phyloP scores from a whole-genome alignment of 208 protist genomes.

The Tetramitus jugosus region DNA sequence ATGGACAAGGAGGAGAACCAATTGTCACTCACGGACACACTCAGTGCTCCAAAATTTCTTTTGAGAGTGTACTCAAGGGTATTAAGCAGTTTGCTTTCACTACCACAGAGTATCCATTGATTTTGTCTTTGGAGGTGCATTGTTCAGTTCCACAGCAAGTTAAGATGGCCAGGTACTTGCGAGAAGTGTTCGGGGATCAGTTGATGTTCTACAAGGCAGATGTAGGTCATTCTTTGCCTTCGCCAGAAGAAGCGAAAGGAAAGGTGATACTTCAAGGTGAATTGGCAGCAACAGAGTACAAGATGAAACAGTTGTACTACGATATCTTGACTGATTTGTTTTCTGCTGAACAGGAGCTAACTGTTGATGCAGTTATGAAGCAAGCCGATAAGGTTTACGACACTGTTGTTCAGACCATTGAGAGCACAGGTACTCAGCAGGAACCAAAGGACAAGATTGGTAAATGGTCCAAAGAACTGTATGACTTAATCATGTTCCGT shows the following conservation, averaged over 20 bases:
- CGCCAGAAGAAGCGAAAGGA: not conserved
- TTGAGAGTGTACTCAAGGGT: conserved; percentile 46
- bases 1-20: conserved; percentile 54
- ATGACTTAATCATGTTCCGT: not conserved
- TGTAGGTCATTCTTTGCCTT: not conserved
- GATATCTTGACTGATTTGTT: not conserved
- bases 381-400: not conserved
- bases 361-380: not conserved
- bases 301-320: not conserved
- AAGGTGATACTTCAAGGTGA: conserved; percentile 1
- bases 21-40: conserved; percentile 71
- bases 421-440: not conserved
- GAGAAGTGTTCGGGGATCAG: conserved; percentile 43
- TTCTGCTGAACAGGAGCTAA: not conserved
- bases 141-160: conserved; percentile 51
- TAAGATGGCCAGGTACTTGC: conserved; percentile 58
- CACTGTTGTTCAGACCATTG: not conserved
- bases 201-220: not conserved
- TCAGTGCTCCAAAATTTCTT: conserved; percentile 55
- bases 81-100: conserved; percentile 60
- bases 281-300: not conserved
- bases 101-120: conserved; percentile 57
- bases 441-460: not conserved
- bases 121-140: conserved; percentile 67
- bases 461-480: not conserved